These are phyloP conservation scores for Plasmodium coatneyi DNA, from an alignment of 169 alveolate genomes.

Conservation along the genomic window DNA sequence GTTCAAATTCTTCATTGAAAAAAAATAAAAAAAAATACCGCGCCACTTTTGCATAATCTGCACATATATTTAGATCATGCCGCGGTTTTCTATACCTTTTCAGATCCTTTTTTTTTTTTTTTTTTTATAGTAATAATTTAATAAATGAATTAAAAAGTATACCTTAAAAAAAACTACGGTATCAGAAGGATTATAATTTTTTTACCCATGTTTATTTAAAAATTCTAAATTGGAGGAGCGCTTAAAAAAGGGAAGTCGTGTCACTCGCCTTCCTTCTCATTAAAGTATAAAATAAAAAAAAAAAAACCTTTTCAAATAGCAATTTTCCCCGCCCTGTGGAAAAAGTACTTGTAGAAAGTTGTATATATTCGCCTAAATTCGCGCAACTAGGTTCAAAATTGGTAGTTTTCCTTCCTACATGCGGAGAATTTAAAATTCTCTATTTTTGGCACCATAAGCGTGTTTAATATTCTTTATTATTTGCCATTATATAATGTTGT, in stretches of 20 bases:
- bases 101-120: neutral
- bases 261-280: neutral
- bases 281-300: neutral
- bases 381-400: neutral
- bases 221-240: neutral
- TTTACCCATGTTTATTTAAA: neutral
- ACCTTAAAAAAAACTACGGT: neutral
- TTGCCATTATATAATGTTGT: neutral
- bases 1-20: too few species aligned
- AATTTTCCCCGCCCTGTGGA: neutral
- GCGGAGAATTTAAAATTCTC: neutral
- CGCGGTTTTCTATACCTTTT: neutral
- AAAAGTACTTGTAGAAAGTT: neutral
- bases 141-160: neutral
- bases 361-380: neutral
- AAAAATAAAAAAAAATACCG: neutral
- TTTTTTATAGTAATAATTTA: neutral
- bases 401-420: neutral
- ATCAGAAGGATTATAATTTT: neutral
- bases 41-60: neutral
- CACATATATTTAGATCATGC: neutral
- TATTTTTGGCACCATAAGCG: neutral
- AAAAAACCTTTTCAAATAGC: neutral
- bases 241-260: neutral
- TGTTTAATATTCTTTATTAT: neutral